Conservation (phyloP, 192 early-diverging fungal species). For the Haplosporangium gracile region DNA sequence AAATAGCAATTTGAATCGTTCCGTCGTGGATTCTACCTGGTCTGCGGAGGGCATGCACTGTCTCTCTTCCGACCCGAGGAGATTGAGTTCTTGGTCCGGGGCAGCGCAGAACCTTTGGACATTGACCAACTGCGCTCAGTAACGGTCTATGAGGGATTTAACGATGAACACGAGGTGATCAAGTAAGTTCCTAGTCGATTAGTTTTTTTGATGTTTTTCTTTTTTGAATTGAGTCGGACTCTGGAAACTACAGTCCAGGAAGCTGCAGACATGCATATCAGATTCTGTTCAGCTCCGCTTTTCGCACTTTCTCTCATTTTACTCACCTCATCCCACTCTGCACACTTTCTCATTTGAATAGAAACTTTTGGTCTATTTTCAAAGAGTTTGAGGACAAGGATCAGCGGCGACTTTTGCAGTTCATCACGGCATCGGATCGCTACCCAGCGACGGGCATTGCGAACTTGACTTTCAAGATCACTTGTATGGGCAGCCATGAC, state of each 20-base stretch:
- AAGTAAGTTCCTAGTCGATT: conserved; percentile 50
- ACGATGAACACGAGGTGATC: conserved; percentile 63
- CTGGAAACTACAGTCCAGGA: neutral
- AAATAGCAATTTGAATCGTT: conserved; percentile 85
- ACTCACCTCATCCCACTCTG: neutral
- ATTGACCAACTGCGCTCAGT: conserved; percentile 66
- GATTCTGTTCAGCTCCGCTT: neutral
- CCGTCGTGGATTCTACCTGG: conserved; percentile 87
- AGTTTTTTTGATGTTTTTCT: neutral
- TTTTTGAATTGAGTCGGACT: neutral
- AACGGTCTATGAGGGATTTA: conserved; percentile 75
- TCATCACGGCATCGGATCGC: conserved; percentile 94
- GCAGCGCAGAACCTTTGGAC: conserved; percentile 78
- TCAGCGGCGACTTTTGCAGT: conserved; percentile 84
- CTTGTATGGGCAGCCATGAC: conserved; percentile 73
- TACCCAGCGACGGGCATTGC: conserved; percentile 85
- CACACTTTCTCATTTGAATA: conserved; percentile 17
- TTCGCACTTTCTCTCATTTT: neutral
- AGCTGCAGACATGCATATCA: neutral
- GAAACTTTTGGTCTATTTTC: conserved; percentile 86
- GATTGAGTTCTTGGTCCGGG: conserved; percentile 90
- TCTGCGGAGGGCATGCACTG: conserved; percentile 89
- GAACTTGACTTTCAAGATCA: conserved; percentile 77
- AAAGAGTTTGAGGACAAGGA: conserved; percentile 72
- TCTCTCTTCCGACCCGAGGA: conserved; percentile 93